These are phyloP conservation scores for Aspergillus egyptiacus DNA, from an alignment of 495 filamentous ascomycete genomes.

Conservation along the genomic window DNA sequence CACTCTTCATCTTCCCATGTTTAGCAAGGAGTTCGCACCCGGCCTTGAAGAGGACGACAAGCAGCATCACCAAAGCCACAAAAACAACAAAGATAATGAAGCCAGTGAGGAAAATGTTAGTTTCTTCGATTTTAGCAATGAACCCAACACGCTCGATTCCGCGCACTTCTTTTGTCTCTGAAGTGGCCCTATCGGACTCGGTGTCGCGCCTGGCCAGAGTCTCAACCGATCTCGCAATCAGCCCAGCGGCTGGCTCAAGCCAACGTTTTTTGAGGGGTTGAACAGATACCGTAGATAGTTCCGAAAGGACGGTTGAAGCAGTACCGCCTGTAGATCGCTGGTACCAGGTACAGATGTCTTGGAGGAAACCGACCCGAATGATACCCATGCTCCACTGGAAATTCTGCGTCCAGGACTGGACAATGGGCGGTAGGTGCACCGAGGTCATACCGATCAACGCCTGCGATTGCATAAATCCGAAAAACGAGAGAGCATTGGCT, in stretches of 20 bases:
- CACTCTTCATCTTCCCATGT: conserved; percentile 70
- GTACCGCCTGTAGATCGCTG: conserved; percentile 88
- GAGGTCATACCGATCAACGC: conserved; percentile 89
- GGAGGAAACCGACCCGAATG: conserved; percentile 80
- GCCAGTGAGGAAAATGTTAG: conserved; percentile 92
- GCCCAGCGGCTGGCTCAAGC: conserved; percentile 33
- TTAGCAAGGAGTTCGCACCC: conserved; percentile 67
- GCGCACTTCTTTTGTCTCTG: conserved; percentile 61
- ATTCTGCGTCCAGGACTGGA: conserved; percentile 93
- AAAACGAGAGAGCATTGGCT: conserved; percentile 85
- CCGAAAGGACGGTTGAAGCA: conserved; percentile 72
- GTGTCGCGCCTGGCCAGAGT: conserved; percentile 47
- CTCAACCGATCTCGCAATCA: conserved; percentile 42
- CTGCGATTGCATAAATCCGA: conserved; percentile 93
- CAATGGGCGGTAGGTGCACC: conserved; percentile 82
- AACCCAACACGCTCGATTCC: conserved; percentile 92
- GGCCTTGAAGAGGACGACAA: conserved; percentile 74
- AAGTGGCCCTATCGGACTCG: conserved; percentile 38
- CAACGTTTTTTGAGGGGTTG: conserved; percentile 67
- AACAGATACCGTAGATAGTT: conserved; percentile 70
- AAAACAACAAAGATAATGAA: conserved; percentile 87
- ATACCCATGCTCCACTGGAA: conserved; percentile 99
- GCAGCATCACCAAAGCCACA: conserved; percentile 62
- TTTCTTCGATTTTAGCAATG: conserved; percentile 73
- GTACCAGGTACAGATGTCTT: conserved; percentile 90